Conservation (phyloP, 257 asterid species). For the Solanum lignicaule region DNA sequence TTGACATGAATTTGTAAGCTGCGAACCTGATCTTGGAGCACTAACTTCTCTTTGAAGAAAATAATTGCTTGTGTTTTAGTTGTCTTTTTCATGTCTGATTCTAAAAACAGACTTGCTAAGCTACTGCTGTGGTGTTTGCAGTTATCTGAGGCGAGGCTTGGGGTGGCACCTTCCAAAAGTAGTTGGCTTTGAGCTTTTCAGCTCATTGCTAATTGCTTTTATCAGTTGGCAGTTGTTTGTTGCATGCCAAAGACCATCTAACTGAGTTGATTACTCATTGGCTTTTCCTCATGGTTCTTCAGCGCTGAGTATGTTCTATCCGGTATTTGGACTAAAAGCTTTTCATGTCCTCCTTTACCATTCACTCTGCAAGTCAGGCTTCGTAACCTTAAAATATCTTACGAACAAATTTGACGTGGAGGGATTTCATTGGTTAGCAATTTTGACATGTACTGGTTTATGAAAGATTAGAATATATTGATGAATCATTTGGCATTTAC, state of each 20-base stretch:
- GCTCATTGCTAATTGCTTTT: constrained; percentile 83
- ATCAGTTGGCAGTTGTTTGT: constrained; percentile 88
- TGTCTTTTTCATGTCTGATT: neutral
- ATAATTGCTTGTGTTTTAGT: neutral
- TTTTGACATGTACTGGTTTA: neutral
- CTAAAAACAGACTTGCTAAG: neutral
- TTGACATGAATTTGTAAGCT: neutral
- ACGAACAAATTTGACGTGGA: neutral
- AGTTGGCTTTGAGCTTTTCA: constrained; percentile 77
- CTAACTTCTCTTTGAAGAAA: neutral
- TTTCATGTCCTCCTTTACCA: neutral
- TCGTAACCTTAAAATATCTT: neutral
- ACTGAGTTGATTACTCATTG: constrained; percentile 9
- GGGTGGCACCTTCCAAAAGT: constrained; percentile 88
- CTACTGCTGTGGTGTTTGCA: constrained; percentile 17
- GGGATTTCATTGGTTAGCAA: neutral
- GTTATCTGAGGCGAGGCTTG: constrained; percentile 70
- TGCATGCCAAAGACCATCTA: constrained; percentile 85
- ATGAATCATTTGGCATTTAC: neutral
- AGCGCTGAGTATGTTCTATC: neutral
- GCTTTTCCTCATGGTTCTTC: constrained; percentile 1
- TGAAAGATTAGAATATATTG: neutral
- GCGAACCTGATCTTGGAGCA: neutral
- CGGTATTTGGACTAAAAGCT: neutral
- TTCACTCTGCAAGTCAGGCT: neutral